Evolutionary conservation across 1,284 basidiomycete species (phyloP).

Genomic region (Salmacisia buchloeana): DNA sequence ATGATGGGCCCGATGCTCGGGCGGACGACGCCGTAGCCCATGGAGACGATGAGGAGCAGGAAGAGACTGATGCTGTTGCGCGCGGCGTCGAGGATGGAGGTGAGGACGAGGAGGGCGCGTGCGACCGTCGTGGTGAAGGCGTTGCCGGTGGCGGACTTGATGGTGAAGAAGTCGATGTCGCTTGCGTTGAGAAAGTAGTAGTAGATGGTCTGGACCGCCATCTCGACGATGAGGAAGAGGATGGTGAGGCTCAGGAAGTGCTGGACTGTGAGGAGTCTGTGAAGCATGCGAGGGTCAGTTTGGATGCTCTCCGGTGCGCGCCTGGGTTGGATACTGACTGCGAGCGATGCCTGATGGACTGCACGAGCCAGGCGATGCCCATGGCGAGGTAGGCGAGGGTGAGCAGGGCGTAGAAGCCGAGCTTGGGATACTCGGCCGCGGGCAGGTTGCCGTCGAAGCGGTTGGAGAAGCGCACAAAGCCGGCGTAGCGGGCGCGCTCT

Average conservation of each 20-base stretch:
- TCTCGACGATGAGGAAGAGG: constrained; percentile 82
- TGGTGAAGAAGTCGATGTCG: constrained; percentile 39
- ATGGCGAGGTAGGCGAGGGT: constrained; percentile 69
- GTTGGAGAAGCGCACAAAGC: constrained; percentile 78
- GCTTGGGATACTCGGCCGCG: constrained; percentile 95
- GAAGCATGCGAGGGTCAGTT: background rate
- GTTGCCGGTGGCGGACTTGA: constrained; percentile 21
- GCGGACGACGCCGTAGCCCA: constrained; percentile 52
- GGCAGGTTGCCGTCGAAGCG: constrained; percentile 81
- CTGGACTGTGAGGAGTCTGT: constrained; percentile 54
- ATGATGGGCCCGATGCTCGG: constrained; percentile 73
- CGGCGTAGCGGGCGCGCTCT: constrained; percentile 72
- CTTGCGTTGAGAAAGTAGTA: constrained; percentile 42
- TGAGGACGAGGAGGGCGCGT: constrained; percentile 38
- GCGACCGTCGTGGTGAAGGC: constrained; percentile 32
- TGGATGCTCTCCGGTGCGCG: background rate
- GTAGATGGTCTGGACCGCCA: constrained; percentile 61
- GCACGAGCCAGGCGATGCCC: constrained; percentile 71
- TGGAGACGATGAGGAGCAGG: constrained; percentile 75
- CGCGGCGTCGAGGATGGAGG: constrained; percentile 75
- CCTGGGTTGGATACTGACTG: constrained; percentile 59
- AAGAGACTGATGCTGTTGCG: constrained; percentile 92
- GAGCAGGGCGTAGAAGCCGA: constrained; percentile 82
- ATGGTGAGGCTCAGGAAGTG: constrained; percentile 91
- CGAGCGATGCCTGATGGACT: constrained; percentile 73